phyloP scores from a whole-genome alignment of 2,329 filamentous ascomycete genomes.

The Cladophialophora immunda region DNA sequence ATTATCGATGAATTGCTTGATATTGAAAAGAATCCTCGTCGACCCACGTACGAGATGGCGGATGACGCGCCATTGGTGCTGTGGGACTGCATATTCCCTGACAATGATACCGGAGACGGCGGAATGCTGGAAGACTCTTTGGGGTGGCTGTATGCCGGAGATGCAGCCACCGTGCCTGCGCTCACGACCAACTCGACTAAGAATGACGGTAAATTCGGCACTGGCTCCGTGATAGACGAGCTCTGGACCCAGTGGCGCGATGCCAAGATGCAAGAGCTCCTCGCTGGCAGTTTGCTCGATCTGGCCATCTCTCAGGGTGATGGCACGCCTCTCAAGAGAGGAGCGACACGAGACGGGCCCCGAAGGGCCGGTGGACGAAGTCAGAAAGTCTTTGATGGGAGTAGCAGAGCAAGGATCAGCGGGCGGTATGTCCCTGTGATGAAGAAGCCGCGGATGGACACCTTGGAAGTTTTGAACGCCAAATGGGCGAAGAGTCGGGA shows the following conservation, averaged over 20 bases:
- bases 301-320: conserved; percentile 59
- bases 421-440: conserved; percentile 67
- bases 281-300: conserved; percentile 78
- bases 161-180: conserved; percentile 58
- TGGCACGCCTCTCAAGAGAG: conserved; percentile 44
- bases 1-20: conserved; percentile 81
- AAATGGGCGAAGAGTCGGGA: conserved; percentile 64
- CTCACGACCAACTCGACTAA: conserved; percentile 58
- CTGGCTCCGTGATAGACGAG: conserved; percentile 73
- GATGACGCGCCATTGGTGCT: conserved; percentile 88
- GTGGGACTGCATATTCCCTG: conserved; percentile 93
- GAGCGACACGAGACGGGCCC: conserved; percentile 28
- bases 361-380: conserved; percentile 48
- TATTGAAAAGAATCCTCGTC: conserved; percentile 72
- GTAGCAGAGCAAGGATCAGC: conserved; percentile 60
- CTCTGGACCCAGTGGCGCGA: conserved; percentile 86
- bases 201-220: conserved; percentile 68
- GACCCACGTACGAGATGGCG: conserved; percentile 89
- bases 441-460: conserved; percentile 64
- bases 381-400: conserved; percentile 67
- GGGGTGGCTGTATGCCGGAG: conserved; percentile 81
- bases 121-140: conserved; percentile 67
- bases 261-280: conserved; percentile 87
- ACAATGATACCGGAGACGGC: conserved; percentile 53
- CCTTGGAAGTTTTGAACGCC: conserved; percentile 69